phyloP scores from a whole-genome alignment of 108 stramenopile species.

The Nitzschia sp. region DNA sequence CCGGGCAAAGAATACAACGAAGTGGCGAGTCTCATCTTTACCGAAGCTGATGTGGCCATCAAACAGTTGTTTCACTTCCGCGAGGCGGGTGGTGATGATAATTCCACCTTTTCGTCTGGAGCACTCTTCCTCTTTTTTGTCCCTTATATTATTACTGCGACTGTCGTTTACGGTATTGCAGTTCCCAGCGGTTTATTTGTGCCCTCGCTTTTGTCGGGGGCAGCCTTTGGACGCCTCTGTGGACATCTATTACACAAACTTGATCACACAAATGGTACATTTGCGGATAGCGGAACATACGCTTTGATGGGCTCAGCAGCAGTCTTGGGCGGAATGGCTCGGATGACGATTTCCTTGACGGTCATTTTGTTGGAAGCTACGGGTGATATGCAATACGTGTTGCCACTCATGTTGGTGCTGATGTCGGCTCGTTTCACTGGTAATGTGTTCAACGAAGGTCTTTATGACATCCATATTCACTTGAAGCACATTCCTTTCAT shows the following conservation, averaged over 20 bases:
- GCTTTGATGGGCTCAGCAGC: slow-evolving; percentile 96
- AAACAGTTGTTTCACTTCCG: slow-evolving; percentile 96
- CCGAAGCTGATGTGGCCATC: slow-evolving; percentile 94
- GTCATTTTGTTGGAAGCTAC: slow-evolving; percentile 97
- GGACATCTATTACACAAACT: slow-evolving; percentile 96
- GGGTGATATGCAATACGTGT: slow-evolving; percentile 96
- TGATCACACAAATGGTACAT: slow-evolving; percentile 93
- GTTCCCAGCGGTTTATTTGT: slow-evolving; percentile 93
- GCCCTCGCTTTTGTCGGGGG: slow-evolving; percentile 84
- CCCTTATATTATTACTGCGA: slow-evolving; percentile 86
- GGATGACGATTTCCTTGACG: slow-evolving; percentile 98
- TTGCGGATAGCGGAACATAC: slow-evolving; percentile 97
- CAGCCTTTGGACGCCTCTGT: slow-evolving; percentile 91
- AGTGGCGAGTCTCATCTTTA: slow-evolving; percentile 93
- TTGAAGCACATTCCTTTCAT: slow-evolving; percentile 90
- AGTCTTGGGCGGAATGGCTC: slow-evolving; percentile 96
- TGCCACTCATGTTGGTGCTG: slow-evolving; percentile 98
- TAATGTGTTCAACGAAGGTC: slow-evolving; percentile 96
- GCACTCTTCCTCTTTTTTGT: slow-evolving; percentile 94
- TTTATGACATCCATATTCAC: slow-evolving; percentile 96
- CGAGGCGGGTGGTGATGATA: slow-evolving; percentile 88
- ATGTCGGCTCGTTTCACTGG: slow-evolving; percentile 96
- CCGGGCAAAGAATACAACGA: slow-evolving; percentile 95
- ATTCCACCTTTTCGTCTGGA: slow-evolving; percentile 88
- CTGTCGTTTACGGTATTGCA: slow-evolving; percentile 90